Evolutionary conservation across 75 land plant species (phyloP), one percentile per base, ranked within the genome.

Genomic region (Chamaecyparis obtusa): DNA sequence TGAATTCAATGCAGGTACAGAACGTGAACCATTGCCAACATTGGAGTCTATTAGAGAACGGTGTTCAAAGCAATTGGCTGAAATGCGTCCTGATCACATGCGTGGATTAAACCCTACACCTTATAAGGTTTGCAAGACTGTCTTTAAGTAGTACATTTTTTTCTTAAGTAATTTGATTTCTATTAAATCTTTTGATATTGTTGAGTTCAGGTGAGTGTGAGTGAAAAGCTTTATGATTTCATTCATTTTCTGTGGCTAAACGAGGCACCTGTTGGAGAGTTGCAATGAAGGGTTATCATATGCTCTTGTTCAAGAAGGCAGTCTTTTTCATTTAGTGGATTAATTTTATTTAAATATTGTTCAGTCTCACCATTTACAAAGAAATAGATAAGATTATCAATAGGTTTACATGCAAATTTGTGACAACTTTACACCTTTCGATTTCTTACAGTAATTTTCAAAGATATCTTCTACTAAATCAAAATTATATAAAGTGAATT

Each of bases 231-330:
- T 56, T 98, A 98, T 41, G 97, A 96, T 60, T 96, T 96, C 91
- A 98, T 98, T 86, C 99, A 98, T 89, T 94, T 92, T 87, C 89
- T 98, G 44, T 98, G 99, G 99, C 93, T 98, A n/a, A 96, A 90
- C 51, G 99, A 98, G 86, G 99, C 99, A 36, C 99, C 99, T 33
- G 97, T 96, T 71, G 98, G 99, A 21, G 99, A 98, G 91, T 86
- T 98, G 85, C 94, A 91, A 35, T 98, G 79, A 93, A 36, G 74
- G 30, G 10, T 30, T 24, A 9, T 30, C 74, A 71, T 8, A 71
- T 30, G 10, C 27, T 71, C 35, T 71, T 13, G 14, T 33, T 71
- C 35, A n/a, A 71, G 74, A 33, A 27, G n/a, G 30, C 74, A 71
- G n/a, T 71, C 0, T 33, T 30, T 57, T 57, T 19, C 60, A 57